Percentiles rank a stretch among this genome's conserved stretches.
These are phyloP conservation scores for Backusella mclennaniae DNA, from an alignment of 192 early-diverging fungal genomes.

Conservation along the genomic window DNA sequence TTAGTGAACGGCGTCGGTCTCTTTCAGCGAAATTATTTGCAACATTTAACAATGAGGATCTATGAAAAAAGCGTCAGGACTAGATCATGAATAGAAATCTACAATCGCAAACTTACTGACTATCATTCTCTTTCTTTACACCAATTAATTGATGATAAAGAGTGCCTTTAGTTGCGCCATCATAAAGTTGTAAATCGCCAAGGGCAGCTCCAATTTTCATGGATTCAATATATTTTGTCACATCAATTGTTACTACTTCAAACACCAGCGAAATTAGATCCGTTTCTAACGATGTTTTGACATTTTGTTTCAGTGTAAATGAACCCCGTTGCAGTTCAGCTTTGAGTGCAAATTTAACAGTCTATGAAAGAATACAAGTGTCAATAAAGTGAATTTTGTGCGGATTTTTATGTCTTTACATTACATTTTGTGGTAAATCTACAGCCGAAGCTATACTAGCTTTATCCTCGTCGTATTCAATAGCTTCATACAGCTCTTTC, in stretches of 20 bases:
- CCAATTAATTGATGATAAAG: constrained; percentile 54
- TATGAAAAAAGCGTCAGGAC: background rate
- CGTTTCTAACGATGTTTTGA: constrained; percentile 27
- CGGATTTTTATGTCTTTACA: background rate
- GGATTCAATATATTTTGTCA: constrained; percentile 54
- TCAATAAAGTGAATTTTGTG: background rate
- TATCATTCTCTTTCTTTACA: constrained; percentile 40
- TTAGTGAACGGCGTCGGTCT: background rate
- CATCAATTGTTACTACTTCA: constrained; percentile 54
- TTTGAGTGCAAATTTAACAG: constrained; percentile 57
- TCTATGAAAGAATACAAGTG: constrained; percentile 42
- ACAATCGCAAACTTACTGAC: background rate
- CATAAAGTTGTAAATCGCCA: constrained; percentile 60
- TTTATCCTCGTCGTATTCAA: constrained; percentile 73
- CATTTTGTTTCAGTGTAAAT: constrained; percentile 64
- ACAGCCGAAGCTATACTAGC: constrained; percentile 48
- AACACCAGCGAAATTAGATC: constrained; percentile 59
- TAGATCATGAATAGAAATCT: background rate
- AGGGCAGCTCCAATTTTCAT: constrained; percentile 54
- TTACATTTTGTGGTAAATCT: constrained; percentile 64
- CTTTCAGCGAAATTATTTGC: background rate
- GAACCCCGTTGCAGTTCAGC: constrained; percentile 76
- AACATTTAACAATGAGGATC: background rate
- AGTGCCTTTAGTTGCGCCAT: constrained; percentile 58
- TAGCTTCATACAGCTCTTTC: constrained; percentile 79